A percentile compares a stretch with the other conserved stretches of the same genome.
These are phyloP conservation scores for Rhododendron ovatum DNA, from an alignment of 148 eudicot genomes.

Conservation along the genomic window DNA sequence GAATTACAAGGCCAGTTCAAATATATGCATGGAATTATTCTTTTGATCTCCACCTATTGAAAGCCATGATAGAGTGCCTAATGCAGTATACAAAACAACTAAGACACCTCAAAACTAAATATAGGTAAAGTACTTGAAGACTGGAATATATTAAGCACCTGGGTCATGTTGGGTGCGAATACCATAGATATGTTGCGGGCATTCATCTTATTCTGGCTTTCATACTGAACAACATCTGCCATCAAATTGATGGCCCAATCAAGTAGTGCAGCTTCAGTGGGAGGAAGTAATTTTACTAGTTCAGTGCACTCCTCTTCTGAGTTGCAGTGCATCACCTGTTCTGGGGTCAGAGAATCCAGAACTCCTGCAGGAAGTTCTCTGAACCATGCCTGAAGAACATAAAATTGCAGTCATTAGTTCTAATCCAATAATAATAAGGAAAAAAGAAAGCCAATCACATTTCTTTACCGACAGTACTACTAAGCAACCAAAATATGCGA, in stretches of 20 bases:
- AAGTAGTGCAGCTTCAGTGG: conserved; percentile 74
- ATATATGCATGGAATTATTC: not conserved
- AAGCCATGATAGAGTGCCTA: not conserved
- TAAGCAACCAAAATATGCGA: not conserved
- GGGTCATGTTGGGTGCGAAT: conserved; percentile 98
- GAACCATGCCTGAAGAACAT: conserved; percentile 74
- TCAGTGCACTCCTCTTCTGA: conserved; percentile 62
- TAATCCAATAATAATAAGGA: not conserved
- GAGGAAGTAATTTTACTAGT: conserved; percentile 62
- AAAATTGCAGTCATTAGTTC: not conserved
- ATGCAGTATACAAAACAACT: not conserved
- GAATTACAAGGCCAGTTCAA: not conserved
- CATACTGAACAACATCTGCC: conserved; percentile 75
- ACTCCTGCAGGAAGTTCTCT: conserved; percentile 90
- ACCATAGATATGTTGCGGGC: conserved; percentile 92
- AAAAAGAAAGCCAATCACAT: not conserved
- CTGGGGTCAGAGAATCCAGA: conserved; percentile 69
- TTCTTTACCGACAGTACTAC: not conserved
- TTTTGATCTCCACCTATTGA: not conserved
- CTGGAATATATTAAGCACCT: conserved; percentile 34
- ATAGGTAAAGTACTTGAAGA: not conserved
- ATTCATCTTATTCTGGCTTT: conserved; percentile 81
- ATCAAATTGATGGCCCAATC: conserved; percentile 91
- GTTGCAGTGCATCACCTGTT: conserved; percentile 90
- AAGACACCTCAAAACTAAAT: not conserved